Evolutionary conservation across 768 basidiomycete species (phyloP).

Genomic region (Steccherinum ochraceum): DNA sequence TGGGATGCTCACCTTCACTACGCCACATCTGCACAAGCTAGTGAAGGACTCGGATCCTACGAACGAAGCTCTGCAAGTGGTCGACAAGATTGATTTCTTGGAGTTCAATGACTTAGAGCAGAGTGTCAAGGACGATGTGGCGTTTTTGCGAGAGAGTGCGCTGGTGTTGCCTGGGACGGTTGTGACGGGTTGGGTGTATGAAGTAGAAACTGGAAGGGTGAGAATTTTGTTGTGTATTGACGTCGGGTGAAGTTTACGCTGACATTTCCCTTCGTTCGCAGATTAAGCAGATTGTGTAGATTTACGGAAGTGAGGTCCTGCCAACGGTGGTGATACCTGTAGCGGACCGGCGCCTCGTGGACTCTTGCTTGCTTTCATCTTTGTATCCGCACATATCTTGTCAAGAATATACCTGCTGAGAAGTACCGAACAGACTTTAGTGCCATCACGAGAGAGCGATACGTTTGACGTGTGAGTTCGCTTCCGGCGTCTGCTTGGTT

Average conservation of each 20-base stretch:
- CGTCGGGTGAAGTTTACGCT: not conserved
- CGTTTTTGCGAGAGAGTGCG: conserved; percentile 49
- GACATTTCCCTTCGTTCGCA: conserved; percentile 1
- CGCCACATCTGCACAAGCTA: conserved; percentile 39
- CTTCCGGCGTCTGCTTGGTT: too few species aligned
- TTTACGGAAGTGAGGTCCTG: too few species aligned
- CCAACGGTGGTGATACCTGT: too few species aligned
- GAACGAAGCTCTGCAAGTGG: conserved; percentile 18
- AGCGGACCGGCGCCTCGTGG: too few species aligned
- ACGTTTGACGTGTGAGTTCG: too few species aligned
- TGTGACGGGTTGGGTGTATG: conserved; percentile 64
- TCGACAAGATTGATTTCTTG: conserved; percentile 48
- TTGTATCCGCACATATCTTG: too few species aligned
- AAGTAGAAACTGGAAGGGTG: conserved; percentile 58
- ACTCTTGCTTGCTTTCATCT: too few species aligned
- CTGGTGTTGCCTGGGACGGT: conserved; percentile 46
- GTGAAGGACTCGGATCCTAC: conserved; percentile 41
- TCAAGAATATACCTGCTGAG: too few species aligned
- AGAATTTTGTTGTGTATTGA: too few species aligned
- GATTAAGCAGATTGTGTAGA: conserved; percentile 15
- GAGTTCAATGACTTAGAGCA: conserved; percentile 46
- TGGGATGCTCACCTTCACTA: conserved; percentile 64
- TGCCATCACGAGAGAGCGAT: too few species aligned
- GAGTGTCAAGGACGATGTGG: conserved; percentile 52
- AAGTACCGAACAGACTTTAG: too few species aligned